phyloP scores from a whole-genome alignment of 257 asterid genomes.

The Henckelia pumila region DNA sequence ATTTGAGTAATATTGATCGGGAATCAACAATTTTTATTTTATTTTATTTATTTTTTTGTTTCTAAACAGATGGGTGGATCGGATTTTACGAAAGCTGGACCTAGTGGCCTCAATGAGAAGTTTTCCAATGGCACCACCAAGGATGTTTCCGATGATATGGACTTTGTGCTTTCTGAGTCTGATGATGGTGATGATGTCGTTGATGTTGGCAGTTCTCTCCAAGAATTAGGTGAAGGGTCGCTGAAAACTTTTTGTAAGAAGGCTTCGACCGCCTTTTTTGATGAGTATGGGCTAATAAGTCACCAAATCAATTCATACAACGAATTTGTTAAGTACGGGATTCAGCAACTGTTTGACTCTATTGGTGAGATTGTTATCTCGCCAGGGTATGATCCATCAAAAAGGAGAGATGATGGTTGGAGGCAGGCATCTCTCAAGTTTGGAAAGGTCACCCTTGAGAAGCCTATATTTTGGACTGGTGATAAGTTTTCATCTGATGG shows the following conservation, averaged over 20 bases:
- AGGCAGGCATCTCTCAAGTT: constrained; percentile 67
- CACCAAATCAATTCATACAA: constrained; percentile 86
- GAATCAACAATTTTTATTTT: constrained; percentile 8
- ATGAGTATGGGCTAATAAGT: constrained; percentile 69
- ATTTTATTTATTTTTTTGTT: neutral
- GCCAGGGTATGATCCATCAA: constrained; percentile 83
- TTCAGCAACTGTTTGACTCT: constrained; percentile 70
- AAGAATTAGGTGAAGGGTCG: constrained; percentile 42
- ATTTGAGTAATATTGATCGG: neutral
- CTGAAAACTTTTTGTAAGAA: constrained; percentile 57
- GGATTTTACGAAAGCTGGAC: constrained; percentile 42
- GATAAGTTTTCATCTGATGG: constrained; percentile 58
- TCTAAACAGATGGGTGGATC: constrained; percentile 39
- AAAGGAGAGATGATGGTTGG: constrained; percentile 79
- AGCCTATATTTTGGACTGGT: constrained; percentile 58
- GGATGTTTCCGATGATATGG: constrained; percentile 51
- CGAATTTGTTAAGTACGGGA: constrained; percentile 59
- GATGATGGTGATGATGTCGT: constrained; percentile 57
- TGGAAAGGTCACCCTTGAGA: constrained; percentile 71
- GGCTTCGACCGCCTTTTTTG: constrained; percentile 68
- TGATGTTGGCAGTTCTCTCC: constrained; percentile 40
- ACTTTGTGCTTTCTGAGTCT: constrained; percentile 38
- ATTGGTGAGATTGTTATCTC: constrained; percentile 69
- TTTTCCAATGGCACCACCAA: constrained; percentile 26
- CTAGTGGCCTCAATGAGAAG: constrained; percentile 38